Evolutionary conservation across 192 early-diverging fungal species (phyloP).

Genomic region (Glomus cerebriforme): DNA sequence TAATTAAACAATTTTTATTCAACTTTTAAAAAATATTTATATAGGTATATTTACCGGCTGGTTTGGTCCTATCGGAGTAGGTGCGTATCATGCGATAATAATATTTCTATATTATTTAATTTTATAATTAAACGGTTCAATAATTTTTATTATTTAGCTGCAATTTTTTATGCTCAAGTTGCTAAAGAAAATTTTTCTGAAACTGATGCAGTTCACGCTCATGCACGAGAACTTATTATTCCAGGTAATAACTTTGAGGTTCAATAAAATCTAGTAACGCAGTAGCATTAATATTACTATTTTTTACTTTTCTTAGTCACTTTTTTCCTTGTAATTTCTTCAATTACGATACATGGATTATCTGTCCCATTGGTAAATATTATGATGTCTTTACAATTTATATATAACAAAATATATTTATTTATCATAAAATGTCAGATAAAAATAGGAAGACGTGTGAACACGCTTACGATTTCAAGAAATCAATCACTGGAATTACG

Average conservation of each 20-base stretch:
- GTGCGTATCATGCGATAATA: neutral
- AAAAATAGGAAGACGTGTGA: conserved; percentile 15
- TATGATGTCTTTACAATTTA: neutral
- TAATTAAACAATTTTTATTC: too few species aligned
- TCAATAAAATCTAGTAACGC: neutral
- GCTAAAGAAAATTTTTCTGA: conserved; percentile 30
- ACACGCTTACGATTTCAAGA: neutral
- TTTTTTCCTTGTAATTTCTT: conserved; percentile 73
- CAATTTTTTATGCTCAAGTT: conserved; percentile 54
- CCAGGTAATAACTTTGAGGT: conserved; percentile 13
- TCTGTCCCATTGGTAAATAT: conserved; percentile 56
- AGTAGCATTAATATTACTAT: neutral
- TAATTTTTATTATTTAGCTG: conserved; percentile 41
- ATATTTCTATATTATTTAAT: neutral
- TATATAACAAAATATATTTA: neutral
- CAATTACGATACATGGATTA: conserved; percentile 79
- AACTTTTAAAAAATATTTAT: too few species aligned
- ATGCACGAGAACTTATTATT: neutral
- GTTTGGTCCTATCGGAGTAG: conserved; percentile 84
- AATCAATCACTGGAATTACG: neutral
- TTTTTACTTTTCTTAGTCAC: conserved; percentile 62
- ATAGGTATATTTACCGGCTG: conserved; percentile 73
- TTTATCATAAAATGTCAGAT: neutral
- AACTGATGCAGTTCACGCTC: neutral
- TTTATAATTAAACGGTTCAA: neutral